A percentile compares a stretch with the other conserved stretches of the same genome.
Evolutionary conservation across 2,329 filamentous ascomycete genomes (phyloP).

Genomic region (Fonsecaea erecta): DNA sequence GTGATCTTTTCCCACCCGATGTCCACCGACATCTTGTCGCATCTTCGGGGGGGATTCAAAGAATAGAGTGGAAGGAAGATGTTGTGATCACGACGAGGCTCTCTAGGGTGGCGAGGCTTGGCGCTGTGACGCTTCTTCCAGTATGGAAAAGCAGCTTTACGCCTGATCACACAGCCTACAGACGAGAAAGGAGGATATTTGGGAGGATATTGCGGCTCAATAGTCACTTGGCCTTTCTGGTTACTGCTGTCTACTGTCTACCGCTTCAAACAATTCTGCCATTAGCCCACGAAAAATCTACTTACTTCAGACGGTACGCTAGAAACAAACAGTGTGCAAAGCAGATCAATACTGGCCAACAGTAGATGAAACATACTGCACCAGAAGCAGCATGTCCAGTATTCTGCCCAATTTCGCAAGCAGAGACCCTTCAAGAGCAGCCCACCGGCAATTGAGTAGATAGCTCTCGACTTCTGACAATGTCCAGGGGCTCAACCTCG

Average conservation of each 20-base stretch:
- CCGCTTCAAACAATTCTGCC: background rate
- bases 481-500: too few relatives aligned
- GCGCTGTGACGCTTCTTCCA: background rate
- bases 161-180: background rate
- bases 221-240: background rate
- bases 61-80: background rate
- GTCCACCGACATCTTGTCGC: constrained; percentile 82
- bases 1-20: constrained; percentile 96
- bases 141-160: background rate
- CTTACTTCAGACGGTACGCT: background rate
- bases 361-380: too few relatives aligned
- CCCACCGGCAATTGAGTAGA: background rate
- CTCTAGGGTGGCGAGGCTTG: background rate
- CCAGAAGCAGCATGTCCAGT: too few relatives aligned
- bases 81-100: background rate
- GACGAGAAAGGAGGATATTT: background rate
- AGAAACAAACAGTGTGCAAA: too few relatives aligned
- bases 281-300: background rate
- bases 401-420: too few relatives aligned
- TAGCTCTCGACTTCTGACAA: background rate
- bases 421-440: too few relatives aligned
- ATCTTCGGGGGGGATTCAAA: background rate
- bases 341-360: too few relatives aligned
- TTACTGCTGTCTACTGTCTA: too few relatives aligned
- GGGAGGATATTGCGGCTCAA: background rate